A percentile compares a stretch with the other conserved stretches of the same genome.
Conservation (phyloP, 1,139 yeast genomes). For the Candida mesenterica region DNA sequence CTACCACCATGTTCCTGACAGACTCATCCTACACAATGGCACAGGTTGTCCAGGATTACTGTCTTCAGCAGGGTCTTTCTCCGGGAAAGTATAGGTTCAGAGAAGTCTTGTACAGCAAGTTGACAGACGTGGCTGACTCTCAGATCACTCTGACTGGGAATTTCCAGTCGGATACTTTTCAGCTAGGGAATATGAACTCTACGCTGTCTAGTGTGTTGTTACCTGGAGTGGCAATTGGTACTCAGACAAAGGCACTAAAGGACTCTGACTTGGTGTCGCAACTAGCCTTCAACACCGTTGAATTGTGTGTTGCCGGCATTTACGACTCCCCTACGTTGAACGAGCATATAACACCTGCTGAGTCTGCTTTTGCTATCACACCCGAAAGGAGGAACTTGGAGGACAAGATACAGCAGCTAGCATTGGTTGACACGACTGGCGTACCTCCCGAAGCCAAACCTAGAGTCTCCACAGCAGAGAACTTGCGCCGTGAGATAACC, state of each 20-base stretch:
- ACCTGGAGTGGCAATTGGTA: slow-evolving; percentile 7
- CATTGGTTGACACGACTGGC: slow-evolving; percentile 4
- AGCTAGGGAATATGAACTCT: slow-evolving; percentile 4
- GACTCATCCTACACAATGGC: slow-evolving; percentile 21
- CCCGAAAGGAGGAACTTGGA: slow-evolving; percentile 27
- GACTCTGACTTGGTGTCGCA: slow-evolving; percentile 23
- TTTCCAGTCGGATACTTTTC: not conserved
- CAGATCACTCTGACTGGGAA: too few species aligned
- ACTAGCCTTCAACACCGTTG: slow-evolving; percentile 13
- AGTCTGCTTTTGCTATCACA: slow-evolving; percentile 26
- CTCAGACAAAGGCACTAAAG: slow-evolving; percentile 11
- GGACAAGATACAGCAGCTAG: slow-evolving; percentile 18
- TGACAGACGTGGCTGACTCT: slow-evolving; percentile 4
- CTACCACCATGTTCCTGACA: slow-evolving; percentile 3
- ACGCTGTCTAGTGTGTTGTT: not conserved
- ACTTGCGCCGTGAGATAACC: slow-evolving; percentile 7
- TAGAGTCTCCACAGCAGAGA: not conserved
- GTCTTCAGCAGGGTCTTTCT: slow-evolving; percentile 29
- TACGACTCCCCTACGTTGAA: slow-evolving; percentile 4
- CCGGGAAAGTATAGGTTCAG: slow-evolving; percentile 24
- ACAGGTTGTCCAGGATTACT: slow-evolving; percentile 33
- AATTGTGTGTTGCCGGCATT: slow-evolving; percentile 7
- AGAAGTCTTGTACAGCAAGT: slow-evolving; percentile 7
- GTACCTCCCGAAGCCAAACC: not conserved
- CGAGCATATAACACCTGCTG: slow-evolving; percentile 30